These are phyloP conservation scores for Backusella mclennaniae DNA, from an alignment of 192 early-diverging fungal species.

Conservation along the genomic window DNA sequence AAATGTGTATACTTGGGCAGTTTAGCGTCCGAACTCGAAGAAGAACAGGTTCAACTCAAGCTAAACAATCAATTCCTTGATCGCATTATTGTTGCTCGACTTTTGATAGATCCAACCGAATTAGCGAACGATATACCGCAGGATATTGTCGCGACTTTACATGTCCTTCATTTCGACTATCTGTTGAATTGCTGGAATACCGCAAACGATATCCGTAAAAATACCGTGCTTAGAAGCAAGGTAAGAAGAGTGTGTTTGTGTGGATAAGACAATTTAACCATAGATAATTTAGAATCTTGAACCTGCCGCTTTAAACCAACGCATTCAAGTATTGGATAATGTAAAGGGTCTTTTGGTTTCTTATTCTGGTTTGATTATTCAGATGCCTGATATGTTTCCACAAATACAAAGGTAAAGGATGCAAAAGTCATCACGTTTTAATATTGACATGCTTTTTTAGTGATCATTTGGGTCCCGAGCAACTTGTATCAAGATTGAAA, in stretches of 20 bases:
- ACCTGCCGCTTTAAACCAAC: constrained; percentile 48
- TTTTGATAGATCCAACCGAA: constrained; percentile 58
- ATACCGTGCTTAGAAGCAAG: constrained; percentile 50
- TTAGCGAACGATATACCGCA: constrained; percentile 17
- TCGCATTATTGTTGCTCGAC: constrained; percentile 66
- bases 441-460: not conserved
- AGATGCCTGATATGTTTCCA: constrained; percentile 89
- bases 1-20: constrained; percentile 34
- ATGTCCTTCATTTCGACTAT: constrained; percentile 57
- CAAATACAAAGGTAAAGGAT: constrained; percentile 39
- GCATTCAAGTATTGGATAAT: constrained; percentile 57
- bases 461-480: constrained; percentile 38
- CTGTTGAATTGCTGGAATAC: constrained; percentile 62
- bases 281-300: constrained; percentile 47
- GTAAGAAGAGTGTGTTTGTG: constrained; percentile 26
- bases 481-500: constrained; percentile 48
- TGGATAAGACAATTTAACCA: not conserved
- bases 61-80: constrained; percentile 58
- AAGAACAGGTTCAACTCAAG: constrained; percentile 37
- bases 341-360: constrained; percentile 69
- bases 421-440: not conserved
- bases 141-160: constrained; percentile 33
- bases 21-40: constrained; percentile 32
- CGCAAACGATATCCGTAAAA: constrained; percentile 47
- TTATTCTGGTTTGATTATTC: constrained; percentile 81